Evolutionary conservation across 345 rosid genomes (phyloP).

Genomic region (Pugionium dolabratum): DNA sequence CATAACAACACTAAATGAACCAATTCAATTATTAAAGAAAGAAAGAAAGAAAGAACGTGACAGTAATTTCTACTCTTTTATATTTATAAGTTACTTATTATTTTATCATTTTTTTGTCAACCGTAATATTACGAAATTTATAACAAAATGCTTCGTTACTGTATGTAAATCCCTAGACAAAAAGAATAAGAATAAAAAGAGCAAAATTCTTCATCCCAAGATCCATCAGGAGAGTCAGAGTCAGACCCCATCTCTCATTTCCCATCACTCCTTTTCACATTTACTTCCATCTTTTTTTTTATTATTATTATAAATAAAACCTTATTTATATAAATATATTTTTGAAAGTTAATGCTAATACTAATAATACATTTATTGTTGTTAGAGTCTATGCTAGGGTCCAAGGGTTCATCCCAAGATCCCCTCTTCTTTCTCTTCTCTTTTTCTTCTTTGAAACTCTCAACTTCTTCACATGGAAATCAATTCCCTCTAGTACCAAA

Average conservation of each 20-base stretch:
- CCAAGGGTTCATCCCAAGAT: slow-evolving; percentile 53
- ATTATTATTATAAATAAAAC: background rate
- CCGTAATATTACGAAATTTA: background rate
- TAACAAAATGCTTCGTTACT: slow-evolving; percentile 29
- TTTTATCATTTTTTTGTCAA: slow-evolving; percentile 8
- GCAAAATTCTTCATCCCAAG: slow-evolving; percentile 60
- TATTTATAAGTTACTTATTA: background rate
- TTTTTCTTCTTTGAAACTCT: slow-evolving; percentile 31
- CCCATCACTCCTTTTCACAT: slow-evolving; percentile 42
- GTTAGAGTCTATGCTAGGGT: slow-evolving; percentile 36
- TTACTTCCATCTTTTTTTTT: slow-evolving; percentile 15
- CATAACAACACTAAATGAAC: too few species aligned
- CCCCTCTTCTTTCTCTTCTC: slow-evolving; percentile 13
- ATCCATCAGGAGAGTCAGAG: slow-evolving; percentile 51
- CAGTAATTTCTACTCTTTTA: slow-evolving; percentile 22
- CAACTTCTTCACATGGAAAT: slow-evolving; percentile 41
- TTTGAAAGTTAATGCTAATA: slow-evolving; percentile 31
- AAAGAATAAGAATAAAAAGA: slow-evolving; percentile 54
- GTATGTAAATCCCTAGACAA: slow-evolving; percentile 55
- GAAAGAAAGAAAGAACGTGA: slow-evolving; percentile 27
- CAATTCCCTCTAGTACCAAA: slow-evolving; percentile 27
- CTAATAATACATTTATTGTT: slow-evolving; percentile 21
- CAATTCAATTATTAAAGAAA: background rate
- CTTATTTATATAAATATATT: background rate
- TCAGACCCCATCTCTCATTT: slow-evolving; percentile 46